A percentile compares a stretch with the other conserved stretches of the same genome.
These are phyloP conservation scores for Cenchrus americanus DNA, from an alignment of 176 grass and related monocot genomes.

Conservation along the genomic window DNA sequence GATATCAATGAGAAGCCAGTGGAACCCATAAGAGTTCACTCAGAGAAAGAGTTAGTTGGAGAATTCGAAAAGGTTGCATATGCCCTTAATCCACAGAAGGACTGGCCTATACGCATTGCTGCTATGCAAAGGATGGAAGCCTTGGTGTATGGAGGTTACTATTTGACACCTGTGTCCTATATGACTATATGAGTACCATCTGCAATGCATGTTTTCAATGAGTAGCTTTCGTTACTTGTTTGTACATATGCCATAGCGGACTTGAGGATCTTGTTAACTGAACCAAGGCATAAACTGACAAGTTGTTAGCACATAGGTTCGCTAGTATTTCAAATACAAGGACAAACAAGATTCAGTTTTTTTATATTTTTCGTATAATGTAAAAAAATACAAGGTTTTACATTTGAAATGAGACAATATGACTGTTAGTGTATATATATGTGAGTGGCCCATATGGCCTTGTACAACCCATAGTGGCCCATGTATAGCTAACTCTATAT, in stretches of 20 bases:
- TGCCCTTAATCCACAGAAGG: constrained; percentile 90
- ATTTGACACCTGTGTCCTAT: constrained; percentile 24
- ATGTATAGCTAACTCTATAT: too few species aligned
- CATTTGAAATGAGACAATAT: background rate
- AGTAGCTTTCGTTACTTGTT: constrained; percentile 33
- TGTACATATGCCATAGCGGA: constrained; percentile 1
- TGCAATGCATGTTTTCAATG: constrained; percentile 29
- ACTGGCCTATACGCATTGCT: constrained; percentile 90
- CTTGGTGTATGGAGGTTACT: constrained; percentile 82
- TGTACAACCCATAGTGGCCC: too few species aligned
- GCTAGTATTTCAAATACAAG: background rate
- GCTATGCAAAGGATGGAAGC: constrained; percentile 96
- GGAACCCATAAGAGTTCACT: constrained; percentile 87
- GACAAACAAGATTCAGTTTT: background rate
- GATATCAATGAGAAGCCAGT: constrained; percentile 83
- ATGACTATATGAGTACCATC: constrained; percentile 15
- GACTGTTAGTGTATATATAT: too few species aligned
- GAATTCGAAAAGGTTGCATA: constrained; percentile 90
- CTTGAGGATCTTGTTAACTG: constrained; percentile 24
- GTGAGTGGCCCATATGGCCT: too few species aligned
- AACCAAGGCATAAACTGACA: background rate
- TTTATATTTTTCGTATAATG: background rate
- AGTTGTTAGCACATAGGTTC: background rate
- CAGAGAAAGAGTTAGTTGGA: constrained; percentile 90
- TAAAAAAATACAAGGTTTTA: background rate